Percentiles rank a stretch among this genome's conserved stretches.
Evolutionary conservation across 176 grass and related monocot species (phyloP).

Genomic region (Canna indica): DNA sequence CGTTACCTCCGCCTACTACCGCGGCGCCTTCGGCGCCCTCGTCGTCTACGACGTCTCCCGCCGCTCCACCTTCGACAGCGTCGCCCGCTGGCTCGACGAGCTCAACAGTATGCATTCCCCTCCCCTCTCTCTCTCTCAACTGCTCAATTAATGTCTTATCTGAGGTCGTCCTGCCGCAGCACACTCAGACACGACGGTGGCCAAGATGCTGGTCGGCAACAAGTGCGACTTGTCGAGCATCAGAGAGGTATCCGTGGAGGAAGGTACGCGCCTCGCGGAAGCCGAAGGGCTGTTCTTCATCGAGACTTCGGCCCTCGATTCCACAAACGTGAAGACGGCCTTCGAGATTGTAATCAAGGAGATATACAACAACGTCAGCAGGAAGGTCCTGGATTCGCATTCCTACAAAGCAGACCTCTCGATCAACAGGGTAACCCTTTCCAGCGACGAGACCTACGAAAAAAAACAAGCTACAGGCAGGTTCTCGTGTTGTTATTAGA

Average conservation of each 20-base stretch:
- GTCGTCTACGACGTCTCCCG: conserved; percentile 19
- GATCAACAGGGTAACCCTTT: conserved; percentile 1
- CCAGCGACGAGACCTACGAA: not conserved
- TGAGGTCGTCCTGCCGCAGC: not conserved
- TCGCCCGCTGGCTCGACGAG: conserved; percentile 14
- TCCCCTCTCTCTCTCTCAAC: not conserved
- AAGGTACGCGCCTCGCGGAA: conserved; percentile 8
- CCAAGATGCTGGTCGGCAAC: conserved; percentile 18
- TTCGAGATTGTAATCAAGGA: conserved; percentile 18
- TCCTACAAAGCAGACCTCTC: conserved; percentile 16
- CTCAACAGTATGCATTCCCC: not conserved
- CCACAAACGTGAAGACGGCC: conserved; percentile 6
- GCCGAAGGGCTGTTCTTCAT: conserved; percentile 12
- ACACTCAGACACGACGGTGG: conserved; percentile 11
- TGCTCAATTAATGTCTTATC: not conserved
- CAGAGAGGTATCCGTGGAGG: conserved; percentile 10
- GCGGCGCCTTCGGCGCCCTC: conserved; percentile 14
- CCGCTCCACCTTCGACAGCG: conserved; percentile 19
- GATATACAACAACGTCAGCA: conserved; percentile 15
- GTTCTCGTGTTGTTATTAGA: conserved; percentile 19
- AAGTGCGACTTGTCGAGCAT: conserved; percentile 12
- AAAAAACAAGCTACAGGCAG: conserved; percentile 8
- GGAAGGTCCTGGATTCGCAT: conserved; percentile 13
- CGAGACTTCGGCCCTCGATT: conserved; percentile 9
- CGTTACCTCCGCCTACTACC: conserved; percentile 20